Percentiles rank a stretch among this genome's conserved stretches.
These are phyloP conservation scores for Chaetomium strumarium DNA, from an alignment of 2,329 filamentous ascomycete genomes.

Conservation along the genomic window DNA sequence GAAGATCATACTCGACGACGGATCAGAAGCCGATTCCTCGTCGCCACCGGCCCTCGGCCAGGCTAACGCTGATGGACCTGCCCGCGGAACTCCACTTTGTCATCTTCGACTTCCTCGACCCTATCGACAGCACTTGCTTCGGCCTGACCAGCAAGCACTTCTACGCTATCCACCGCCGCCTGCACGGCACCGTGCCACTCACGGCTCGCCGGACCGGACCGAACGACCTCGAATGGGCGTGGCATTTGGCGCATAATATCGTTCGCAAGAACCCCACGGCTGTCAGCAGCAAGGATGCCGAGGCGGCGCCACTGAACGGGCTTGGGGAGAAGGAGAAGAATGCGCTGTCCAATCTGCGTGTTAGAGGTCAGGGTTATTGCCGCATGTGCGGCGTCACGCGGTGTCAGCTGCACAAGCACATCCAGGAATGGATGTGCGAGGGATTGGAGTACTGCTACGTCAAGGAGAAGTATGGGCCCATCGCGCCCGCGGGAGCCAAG, in stretches of 20 bases:
- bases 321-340: conserved; percentile 19
- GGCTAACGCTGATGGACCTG: conserved; percentile 45
- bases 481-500: conserved; percentile 41
- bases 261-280: conserved; percentile 27
- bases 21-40: conserved; percentile 51
- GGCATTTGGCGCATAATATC: conserved; percentile 49
- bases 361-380: conserved; percentile 56
- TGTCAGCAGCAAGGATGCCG: background rate
- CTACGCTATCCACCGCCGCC: conserved; percentile 52
- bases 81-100: conserved; percentile 55
- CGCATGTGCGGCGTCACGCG: conserved; percentile 55
- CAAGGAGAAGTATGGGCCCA: conserved; percentile 49
- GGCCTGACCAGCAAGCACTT: conserved; percentile 53
- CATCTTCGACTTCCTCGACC: conserved; percentile 58
- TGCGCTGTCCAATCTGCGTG: conserved; percentile 41
- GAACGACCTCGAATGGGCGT: conserved; percentile 59
- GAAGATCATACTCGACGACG: conserved; percentile 55
- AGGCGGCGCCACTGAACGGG: background rate
- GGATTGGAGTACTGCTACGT: conserved; percentile 56
- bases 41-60: conserved; percentile 42
- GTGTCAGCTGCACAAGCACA: conserved; percentile 58
- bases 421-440: conserved; percentile 53
- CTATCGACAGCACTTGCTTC: conserved; percentile 58
- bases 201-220: conserved; percentile 52
- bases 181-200: conserved; percentile 52